Conservation (phyloP, 2,329 filamentous ascomycete species). For the Colletotrichum gloeosporioides region DNA sequence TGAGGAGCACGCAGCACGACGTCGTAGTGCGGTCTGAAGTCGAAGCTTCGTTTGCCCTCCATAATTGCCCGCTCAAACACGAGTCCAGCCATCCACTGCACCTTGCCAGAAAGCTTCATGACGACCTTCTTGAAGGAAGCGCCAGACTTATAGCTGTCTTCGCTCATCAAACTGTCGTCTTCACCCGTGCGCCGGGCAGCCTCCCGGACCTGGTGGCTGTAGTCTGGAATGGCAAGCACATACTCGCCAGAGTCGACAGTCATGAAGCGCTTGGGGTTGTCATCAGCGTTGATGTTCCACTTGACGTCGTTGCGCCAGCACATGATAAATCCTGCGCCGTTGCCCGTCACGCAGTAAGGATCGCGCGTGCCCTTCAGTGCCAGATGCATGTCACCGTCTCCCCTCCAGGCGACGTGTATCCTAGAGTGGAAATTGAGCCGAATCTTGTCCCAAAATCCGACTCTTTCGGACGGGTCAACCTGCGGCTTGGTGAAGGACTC, state of each 20-base stretch:
- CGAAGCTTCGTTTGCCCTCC: conserved; percentile 76
- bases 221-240: conserved; percentile 92
- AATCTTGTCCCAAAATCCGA: conserved; percentile 99
- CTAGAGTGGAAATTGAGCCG: conserved; percentile 92
- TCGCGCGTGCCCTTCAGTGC: conserved; percentile 91
- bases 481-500: conserved; percentile 97
- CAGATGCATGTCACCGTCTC: conserved; percentile 93
- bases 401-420: conserved; percentile 88
- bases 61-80: conserved; percentile 88
- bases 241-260: conserved; percentile 95
- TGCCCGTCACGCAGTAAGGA: conserved; percentile 90
- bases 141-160: conserved; percentile 71
- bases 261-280: conserved; percentile 93
- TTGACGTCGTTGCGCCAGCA: conserved; percentile 96
- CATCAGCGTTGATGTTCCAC: conserved; percentile 82
- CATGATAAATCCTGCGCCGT: conserved; percentile 95
- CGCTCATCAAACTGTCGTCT: conserved; percentile 64
- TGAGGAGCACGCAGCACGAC: conserved; percentile 84
- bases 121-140: conserved; percentile 97
- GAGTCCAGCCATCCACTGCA: conserved; percentile 88
- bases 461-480: conserved; percentile 88
- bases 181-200: conserved; percentile 56
- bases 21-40: conserved; percentile 92
- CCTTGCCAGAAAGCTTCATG: conserved; percentile 97
- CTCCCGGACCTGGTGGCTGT: conserved; percentile 83